A percentile compares a stretch with the other conserved stretches of the same genome.
Evolutionary conservation across 2,329 filamentous ascomycete species (phyloP).

Genomic region (Pseudogymnoascus sp.): DNA sequence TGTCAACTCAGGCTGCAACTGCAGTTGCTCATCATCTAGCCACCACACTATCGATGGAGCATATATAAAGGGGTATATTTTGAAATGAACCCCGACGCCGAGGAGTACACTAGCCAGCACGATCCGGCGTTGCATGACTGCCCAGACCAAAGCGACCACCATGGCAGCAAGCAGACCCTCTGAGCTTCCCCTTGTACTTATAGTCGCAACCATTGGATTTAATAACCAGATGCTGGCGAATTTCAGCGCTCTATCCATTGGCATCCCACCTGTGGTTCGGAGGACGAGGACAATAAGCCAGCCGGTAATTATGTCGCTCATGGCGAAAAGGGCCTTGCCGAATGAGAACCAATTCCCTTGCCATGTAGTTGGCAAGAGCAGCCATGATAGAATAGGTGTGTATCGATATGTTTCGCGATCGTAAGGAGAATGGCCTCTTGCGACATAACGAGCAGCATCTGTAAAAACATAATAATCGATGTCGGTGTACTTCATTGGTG

Average conservation of each 20-base stretch:
- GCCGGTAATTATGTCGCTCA: constrained; percentile 75
- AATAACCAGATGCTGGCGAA: constrained; percentile 87
- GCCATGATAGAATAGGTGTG: constrained; percentile 86
- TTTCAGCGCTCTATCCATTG: constrained; percentile 49
- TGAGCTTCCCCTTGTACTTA: constrained; percentile 88
- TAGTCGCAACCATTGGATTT: constrained; percentile 97
- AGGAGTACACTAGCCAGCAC: constrained; percentile 64
- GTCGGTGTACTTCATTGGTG: constrained; percentile 93
- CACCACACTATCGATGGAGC: constrained; percentile 73
- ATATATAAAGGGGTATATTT: constrained; percentile 98
- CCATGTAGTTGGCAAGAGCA: constrained; percentile 72
- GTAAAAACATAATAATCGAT: constrained; percentile 99
- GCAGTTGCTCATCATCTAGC: constrained; percentile 51
- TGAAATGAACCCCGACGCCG: constrained; percentile 86
- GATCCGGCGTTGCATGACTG: constrained; percentile 56
- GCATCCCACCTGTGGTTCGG: constrained; percentile 27
- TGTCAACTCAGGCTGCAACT: constrained; percentile 11
- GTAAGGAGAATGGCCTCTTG: constrained; percentile 67
- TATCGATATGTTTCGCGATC: constrained; percentile 91
- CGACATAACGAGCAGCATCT: constrained; percentile 73
- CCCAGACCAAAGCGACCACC: constrained; percentile 77
- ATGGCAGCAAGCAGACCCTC: constrained; percentile 84
- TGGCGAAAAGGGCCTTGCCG: constrained; percentile 80
- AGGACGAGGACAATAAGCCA: constrained; percentile 61
- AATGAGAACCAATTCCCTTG: constrained; percentile 56